Conservation (phyloP, 129 eudicot species). For the Chrysanthemum makinoi region DNA sequence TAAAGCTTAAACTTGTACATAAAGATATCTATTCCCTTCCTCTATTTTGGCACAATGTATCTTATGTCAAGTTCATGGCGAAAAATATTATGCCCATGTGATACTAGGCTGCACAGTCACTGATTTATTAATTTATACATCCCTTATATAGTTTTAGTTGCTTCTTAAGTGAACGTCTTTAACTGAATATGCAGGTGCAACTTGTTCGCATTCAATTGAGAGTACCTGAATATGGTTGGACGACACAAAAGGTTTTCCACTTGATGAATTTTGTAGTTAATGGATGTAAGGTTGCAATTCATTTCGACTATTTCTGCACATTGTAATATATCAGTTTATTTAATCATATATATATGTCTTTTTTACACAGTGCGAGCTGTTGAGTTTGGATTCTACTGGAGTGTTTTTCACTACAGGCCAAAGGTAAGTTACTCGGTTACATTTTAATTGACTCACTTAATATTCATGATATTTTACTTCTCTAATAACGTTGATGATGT, state of each 20-base stretch:
- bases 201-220: conserved; percentile 63
- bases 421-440: conserved; percentile 37
- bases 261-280: conserved; percentile 68
- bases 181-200: conserved; percentile 45
- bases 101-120: no score
- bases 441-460: conserved; percentile 7
- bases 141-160: neutral
- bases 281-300: conserved; percentile 59
- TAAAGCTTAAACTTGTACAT: no score
- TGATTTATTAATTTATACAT: no score
- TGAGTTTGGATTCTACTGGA: conserved; percentile 58
- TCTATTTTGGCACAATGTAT: no score
- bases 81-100: no score
- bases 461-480: neutral
- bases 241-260: conserved; percentile 74
- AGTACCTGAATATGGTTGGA: conserved; percentile 74
- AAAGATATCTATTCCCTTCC: no score
- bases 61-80: no score
- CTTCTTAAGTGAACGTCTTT: conserved; percentile 5
- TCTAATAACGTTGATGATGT: neutral
- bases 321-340: conserved; percentile 3
- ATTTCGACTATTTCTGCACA: conserved; percentile 8
- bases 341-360: conserved; percentile 8
- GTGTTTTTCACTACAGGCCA: conserved; percentile 40
- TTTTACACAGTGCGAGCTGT: conserved; percentile 56